Percentiles rank a stretch among this genome's conserved stretches.
Conservation (phyloP, 2,329 filamentous ascomycete species). For the Calonectria pauciramosa region DNA sequence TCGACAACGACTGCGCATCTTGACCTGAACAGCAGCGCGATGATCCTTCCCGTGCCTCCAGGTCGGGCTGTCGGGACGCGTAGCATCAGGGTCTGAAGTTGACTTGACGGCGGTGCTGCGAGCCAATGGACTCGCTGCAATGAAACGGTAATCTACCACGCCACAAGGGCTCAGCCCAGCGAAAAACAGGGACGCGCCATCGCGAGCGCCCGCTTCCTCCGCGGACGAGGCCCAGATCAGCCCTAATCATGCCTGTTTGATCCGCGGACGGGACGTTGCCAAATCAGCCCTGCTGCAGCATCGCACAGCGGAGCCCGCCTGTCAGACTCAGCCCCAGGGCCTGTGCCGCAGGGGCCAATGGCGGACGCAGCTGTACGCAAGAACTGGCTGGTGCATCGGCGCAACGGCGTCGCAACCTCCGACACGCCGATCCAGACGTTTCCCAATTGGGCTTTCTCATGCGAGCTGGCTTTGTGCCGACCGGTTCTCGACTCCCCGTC, state of each 20-base stretch:
- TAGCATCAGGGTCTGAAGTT: background rate
- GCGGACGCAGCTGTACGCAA: background rate
- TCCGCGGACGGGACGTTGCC: background rate
- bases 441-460: background rate
- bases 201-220: background rate
- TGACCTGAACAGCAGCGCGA: background rate
- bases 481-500: background rate
- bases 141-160: background rate
- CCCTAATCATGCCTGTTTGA: background rate
- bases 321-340: slow-evolving; percentile 5
- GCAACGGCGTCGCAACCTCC: background rate
- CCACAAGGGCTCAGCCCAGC: slow-evolving; percentile 1
- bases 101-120: background rate
- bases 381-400: background rate
- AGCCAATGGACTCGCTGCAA: background rate
- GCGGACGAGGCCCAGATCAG: background rate
- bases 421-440: slow-evolving; percentile 4
- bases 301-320: background rate
- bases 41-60: background rate
- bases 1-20: background rate
- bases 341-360: background rate
- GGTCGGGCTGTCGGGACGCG: background rate
- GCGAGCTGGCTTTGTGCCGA: background rate
- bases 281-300: slow-evolving; percentile 5
- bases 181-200: background rate